phyloP scores from a whole-genome alignment of 768 basidiomycete species.

The Panus rudis region DNA sequence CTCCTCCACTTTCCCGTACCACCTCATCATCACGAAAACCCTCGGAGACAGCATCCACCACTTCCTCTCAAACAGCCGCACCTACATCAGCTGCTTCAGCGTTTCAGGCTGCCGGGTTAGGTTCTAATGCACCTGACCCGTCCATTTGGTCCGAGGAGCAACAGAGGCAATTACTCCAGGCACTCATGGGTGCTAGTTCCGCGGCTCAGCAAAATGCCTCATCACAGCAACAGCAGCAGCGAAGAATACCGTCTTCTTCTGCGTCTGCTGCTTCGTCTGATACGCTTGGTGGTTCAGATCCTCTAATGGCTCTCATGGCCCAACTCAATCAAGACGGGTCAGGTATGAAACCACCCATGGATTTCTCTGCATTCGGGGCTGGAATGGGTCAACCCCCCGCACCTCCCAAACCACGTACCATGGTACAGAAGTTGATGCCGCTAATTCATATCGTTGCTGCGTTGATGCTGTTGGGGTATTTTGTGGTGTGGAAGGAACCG shows the following conservation, averaged over 20 bases:
- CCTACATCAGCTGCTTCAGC: no score
- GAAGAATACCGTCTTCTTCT: constrained; percentile 1
- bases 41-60: no score
- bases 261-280: constrained; percentile 1
- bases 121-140: constrained; percentile 35
- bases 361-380: constrained; percentile 23
- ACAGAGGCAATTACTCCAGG: constrained; percentile 61
- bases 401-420: constrained; percentile 29
- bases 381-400: constrained; percentile 8
- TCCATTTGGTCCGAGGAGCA: constrained; percentile 64
- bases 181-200: constrained; percentile 38
- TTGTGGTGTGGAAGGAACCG: constrained; percentile 63
- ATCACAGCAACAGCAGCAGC: constrained; percentile 5
- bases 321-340: constrained; percentile 17
- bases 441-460: constrained; percentile 57
- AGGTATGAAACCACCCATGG: constrained; percentile 11
- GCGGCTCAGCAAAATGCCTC: constrained; percentile 6
- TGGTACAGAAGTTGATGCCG: constrained; percentile 55
- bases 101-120: constrained; percentile 16
- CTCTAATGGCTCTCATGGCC: constrained; percentile 27
- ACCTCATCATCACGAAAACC: constrained; percentile 19
- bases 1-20: constrained; percentile 18
- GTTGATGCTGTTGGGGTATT: constrained; percentile 62
- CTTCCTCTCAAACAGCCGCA: no score
- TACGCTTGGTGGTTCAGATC: constrained; percentile 15